Percentiles rank a stretch among this genome's conserved stretches.
Conservation (phyloP, 1,284 basidiomycete genomes). For the Trichosporon ovoides region DNA sequence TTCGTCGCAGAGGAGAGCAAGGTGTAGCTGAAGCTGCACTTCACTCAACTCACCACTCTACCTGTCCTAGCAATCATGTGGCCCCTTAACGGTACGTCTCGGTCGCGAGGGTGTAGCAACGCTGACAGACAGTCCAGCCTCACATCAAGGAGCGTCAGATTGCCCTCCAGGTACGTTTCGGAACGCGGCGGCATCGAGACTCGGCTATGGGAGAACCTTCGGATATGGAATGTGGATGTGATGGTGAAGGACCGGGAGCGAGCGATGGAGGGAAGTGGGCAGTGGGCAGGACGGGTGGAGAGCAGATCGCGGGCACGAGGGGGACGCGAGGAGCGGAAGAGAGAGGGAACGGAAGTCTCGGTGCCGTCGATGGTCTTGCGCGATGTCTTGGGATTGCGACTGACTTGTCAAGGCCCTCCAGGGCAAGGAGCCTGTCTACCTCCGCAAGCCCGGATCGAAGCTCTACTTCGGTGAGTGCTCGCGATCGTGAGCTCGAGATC, state of each 20-base stretch:
- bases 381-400: too few relatives aligned
- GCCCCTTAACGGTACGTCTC: constrained; percentile 40
- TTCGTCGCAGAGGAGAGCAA: neutral
- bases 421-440: constrained; percentile 42
- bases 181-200: neutral
- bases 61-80: constrained; percentile 25
- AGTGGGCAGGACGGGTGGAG: neutral
- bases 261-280: neutral
- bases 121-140: constrained; percentile 34
- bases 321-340: neutral
- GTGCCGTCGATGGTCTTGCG: neutral
- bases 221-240: too few relatives aligned
- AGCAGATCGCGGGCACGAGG: neutral
- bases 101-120: neutral
- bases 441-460: constrained; percentile 39
- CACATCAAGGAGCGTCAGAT: constrained; percentile 44
- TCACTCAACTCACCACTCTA: constrained; percentile 20
- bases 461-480: constrained; percentile 42
- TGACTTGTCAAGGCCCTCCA: constrained; percentile 24
- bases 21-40: neutral
- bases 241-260: too few relatives aligned
- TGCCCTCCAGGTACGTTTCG: constrained; percentile 38
- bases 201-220: neutral
- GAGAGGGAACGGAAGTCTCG: too few relatives aligned
- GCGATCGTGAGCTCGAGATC: neutral